phyloP scores from a whole-genome alignment of 1,284 basidiomycete genomes.

The Trichosporon asahii region DNA sequence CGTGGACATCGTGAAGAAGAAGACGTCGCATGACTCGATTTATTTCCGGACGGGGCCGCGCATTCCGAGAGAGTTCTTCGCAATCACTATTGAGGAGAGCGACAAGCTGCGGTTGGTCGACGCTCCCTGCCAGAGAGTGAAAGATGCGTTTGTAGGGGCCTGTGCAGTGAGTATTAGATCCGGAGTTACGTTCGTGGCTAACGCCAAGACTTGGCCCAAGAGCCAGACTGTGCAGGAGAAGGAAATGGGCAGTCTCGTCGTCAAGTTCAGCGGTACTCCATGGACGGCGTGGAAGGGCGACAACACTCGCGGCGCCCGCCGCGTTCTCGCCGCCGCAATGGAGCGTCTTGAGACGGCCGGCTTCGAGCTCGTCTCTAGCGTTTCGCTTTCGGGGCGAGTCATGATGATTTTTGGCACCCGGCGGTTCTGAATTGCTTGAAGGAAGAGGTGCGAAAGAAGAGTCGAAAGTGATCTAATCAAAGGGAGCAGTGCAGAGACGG shows the following conservation, averaged over 20 bases:
- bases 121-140: background rate
- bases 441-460: background rate
- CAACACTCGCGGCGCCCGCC: background rate
- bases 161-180: background rate
- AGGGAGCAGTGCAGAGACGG: background rate
- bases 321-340: background rate
- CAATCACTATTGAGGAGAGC: background rate
- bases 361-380: background rate
- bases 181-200: background rate
- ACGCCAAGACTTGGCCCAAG: background rate
- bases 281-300: background rate
- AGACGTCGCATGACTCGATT: constrained; percentile 2
- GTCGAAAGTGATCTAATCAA: background rate
- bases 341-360: background rate
- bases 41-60: background rate
- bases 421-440: background rate
- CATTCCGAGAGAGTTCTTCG: background rate
- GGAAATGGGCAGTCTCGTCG: background rate
- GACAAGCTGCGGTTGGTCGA: background rate
- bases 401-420: constrained; percentile 4
- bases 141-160: background rate
- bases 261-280: background rate
- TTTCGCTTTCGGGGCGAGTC: background rate
- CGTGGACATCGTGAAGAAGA: constrained; percentile 4
- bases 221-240: background rate